Evolutionary conservation across 257 asterid genomes (phyloP).

Genomic region (Solanum etuberosum): DNA sequence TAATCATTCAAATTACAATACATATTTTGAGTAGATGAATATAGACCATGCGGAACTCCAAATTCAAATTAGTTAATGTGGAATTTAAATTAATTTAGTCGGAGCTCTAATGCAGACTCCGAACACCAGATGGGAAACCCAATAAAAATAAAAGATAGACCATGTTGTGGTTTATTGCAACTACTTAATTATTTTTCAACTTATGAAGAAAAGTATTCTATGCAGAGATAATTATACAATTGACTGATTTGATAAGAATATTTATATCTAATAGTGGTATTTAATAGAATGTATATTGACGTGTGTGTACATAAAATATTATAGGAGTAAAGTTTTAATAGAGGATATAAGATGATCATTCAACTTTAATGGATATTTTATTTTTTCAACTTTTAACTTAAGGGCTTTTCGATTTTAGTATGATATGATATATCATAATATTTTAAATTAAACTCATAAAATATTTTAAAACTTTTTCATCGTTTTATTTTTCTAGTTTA

Average conservation of each 20-base stretch:
- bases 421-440: no score
- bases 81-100: no score
- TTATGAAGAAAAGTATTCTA: not conserved
- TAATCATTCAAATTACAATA: not conserved
- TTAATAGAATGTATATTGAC: not conserved
- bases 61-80: not conserved
- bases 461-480: no score
- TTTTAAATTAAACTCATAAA: no score
- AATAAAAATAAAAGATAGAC: no score
- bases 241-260: no score
- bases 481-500: not conserved
- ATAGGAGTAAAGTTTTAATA: not conserved
- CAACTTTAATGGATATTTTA: not conserved
- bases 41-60: not conserved
- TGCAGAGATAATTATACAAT: not conserved
- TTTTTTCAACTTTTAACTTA: no score
- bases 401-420: no score
- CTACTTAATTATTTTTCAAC: no score
- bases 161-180: not conserved
- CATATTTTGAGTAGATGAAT: not conserved
- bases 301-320: not conserved
- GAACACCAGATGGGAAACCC: not conserved
- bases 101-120: not conserved
- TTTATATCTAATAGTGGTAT: not conserved
- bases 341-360: not conserved